Conservation (phyloP, 345 rosid genomes). For the Arabis alpina region DNA sequence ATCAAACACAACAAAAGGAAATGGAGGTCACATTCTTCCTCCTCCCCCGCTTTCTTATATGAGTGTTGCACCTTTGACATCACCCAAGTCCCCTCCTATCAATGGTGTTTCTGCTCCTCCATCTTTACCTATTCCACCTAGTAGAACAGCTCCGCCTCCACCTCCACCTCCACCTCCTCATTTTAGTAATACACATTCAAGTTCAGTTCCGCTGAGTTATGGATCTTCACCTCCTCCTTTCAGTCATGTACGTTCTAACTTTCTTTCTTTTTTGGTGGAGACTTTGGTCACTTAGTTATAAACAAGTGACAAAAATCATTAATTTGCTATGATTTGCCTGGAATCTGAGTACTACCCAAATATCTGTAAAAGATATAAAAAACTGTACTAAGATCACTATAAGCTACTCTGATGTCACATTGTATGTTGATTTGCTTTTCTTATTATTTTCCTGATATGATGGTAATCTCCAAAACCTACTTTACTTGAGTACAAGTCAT, state of each 20-base stretch:
- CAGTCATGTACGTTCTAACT: no score
- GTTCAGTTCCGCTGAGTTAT: no score
- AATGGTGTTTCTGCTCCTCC: no score
- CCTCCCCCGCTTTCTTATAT: constrained; percentile 22
- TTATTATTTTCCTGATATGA: no score
- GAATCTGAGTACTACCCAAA: constrained; percentile 11
- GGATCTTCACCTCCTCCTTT: no score
- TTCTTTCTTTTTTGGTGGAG: constrained; percentile 27
- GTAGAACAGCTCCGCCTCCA: neutral
- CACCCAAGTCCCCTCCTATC: no score
- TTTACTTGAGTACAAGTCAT: no score
- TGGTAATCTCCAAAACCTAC: no score
- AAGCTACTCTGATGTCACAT: no score
- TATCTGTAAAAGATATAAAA: constrained; percentile 2
- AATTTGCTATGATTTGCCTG: constrained; percentile 14
- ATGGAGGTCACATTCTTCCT: constrained; percentile 37
- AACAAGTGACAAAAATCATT: constrained; percentile 23
- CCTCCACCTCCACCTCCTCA: no score
- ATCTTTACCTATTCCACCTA: constrained; percentile 17
- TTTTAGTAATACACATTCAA: constrained; percentile 23
- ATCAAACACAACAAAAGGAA: constrained; percentile 28
- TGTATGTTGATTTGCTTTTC: no score
- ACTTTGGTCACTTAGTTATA: constrained; percentile 25
- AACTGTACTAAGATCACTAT: no score
- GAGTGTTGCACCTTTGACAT: constrained; percentile 33